Evolutionary conservation across 2,329 filamentous ascomycete species (phyloP).

Genomic region (Arachnomyces sp.): DNA sequence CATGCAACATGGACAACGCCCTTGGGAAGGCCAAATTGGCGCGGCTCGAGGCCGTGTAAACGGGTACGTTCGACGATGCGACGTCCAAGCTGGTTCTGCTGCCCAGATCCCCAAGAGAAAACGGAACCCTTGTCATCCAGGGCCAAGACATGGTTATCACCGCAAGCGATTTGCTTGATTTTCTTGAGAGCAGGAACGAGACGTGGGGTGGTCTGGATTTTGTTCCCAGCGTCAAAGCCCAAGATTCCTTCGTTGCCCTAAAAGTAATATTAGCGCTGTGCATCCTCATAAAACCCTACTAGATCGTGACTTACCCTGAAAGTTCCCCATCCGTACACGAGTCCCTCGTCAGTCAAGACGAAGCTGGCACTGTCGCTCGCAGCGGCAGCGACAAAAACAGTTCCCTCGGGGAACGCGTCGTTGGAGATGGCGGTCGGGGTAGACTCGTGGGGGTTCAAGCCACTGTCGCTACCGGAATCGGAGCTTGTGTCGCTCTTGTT

Average conservation of each 20-base stretch:
- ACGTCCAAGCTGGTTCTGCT: constrained; percentile 63
- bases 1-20: constrained; percentile 56
- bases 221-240: constrained; percentile 45
- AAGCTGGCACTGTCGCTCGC: constrained; percentile 55
- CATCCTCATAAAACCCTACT: constrained; percentile 5
- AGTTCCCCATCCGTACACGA: constrained; percentile 56
- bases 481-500: constrained; percentile 49
- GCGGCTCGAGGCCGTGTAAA: constrained; percentile 48
- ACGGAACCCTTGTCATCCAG: constrained; percentile 53
- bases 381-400: constrained; percentile 50
- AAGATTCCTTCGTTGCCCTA: constrained; percentile 58
- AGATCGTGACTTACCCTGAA: constrained; percentile 43
- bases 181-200: constrained; percentile 48
- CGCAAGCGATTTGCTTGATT: constrained; percentile 47
- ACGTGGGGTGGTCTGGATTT: constrained; percentile 39
- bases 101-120: constrained; percentile 58
- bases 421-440: constrained; percentile 46
- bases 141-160: constrained; percentile 51
- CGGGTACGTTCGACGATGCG: constrained; percentile 54
- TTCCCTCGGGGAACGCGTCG: constrained; percentile 45
- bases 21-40: constrained; percentile 51
- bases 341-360: constrained; percentile 53
- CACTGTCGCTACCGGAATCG: constrained; percentile 40
- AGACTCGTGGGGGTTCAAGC: constrained; percentile 50
- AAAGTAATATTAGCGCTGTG: neutral